Percentiles rank a stretch among this genome's conserved stretches.
Conservation (phyloP, 768 basidiomycete genomes). For the Chalciporus sphaerocephalus region DNA sequence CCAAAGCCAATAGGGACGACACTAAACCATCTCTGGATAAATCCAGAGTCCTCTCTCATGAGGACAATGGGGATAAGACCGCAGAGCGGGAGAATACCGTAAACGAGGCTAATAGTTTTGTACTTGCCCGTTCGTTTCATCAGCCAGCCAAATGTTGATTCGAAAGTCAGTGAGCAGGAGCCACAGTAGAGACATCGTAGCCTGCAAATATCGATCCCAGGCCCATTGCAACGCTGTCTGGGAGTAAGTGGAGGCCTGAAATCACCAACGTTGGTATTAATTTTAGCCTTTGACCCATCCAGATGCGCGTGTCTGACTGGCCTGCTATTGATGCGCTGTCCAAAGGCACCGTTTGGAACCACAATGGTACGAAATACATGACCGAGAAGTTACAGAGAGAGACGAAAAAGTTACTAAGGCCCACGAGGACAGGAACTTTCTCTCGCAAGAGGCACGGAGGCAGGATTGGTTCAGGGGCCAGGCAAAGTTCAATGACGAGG, state of each 20-base stretch:
- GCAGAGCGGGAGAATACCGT: conserved; percentile 46
- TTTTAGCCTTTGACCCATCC: not conserved
- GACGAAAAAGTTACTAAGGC: conserved; percentile 67
- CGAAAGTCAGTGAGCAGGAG: not conserved
- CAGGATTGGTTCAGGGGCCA: conserved; percentile 67
- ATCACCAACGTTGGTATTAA: not conserved
- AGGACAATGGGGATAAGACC: conserved; percentile 38
- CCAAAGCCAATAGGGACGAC: conserved; percentile 17
- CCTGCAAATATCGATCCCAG: conserved; percentile 50
- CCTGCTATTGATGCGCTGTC: conserved; percentile 65
- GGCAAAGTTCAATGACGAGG: conserved; percentile 52
- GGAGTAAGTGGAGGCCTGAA: conserved; percentile 46
- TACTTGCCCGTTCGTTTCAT: conserved; percentile 53
- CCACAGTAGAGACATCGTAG: conserved; percentile 10
- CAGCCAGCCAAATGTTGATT: conserved; percentile 31
- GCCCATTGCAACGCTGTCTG: conserved; percentile 48
- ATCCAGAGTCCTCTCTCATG: conserved; percentile 20
- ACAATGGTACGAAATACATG: conserved; percentile 75
- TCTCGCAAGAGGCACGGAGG: conserved; percentile 61
- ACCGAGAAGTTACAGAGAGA: conserved; percentile 70
- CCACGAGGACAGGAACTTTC: conserved; percentile 66
- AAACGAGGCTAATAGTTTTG: conserved; percentile 42
- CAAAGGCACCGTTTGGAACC: conserved; percentile 76
- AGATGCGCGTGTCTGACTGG: conserved; percentile 24
- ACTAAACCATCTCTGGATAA: conserved; percentile 20